Percentiles rank a stretch among this genome's conserved stretches.
phyloP scores from a whole-genome alignment of 2,329 filamentous ascomycete species.

The Fusarium sp. region DNA sequence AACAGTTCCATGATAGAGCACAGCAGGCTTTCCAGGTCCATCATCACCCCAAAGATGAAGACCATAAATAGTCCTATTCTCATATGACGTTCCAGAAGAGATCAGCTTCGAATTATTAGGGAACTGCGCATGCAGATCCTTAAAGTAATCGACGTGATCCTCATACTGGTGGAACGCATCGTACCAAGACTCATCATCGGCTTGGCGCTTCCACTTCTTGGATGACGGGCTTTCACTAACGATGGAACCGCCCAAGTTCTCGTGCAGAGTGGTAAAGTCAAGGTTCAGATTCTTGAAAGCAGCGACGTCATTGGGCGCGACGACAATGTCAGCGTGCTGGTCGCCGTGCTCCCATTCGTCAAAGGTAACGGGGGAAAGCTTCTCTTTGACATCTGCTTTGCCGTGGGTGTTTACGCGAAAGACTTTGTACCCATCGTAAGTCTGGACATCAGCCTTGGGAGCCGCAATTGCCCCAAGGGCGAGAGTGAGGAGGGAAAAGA shows the following conservation, averaged over 20 bases:
- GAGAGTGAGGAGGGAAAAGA: constrained; percentile 33
- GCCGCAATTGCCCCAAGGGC: constrained; percentile 32
- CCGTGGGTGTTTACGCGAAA: constrained; percentile 59
- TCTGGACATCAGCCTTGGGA: constrained; percentile 29
- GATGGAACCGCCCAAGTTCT: constrained; percentile 48
- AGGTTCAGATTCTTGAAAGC: constrained; percentile 47
- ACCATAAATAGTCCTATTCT: constrained; percentile 67
- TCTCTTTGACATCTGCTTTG: constrained; percentile 51
- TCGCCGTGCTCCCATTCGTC: constrained; percentile 38
- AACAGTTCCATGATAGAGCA: constrained; percentile 63
- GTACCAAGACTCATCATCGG: constrained; percentile 56
- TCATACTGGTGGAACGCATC: constrained; percentile 62
- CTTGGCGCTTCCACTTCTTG: constrained; percentile 43
- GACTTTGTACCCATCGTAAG: constrained; percentile 52
- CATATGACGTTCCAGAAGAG: constrained; percentile 56
- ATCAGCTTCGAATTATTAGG: constrained; percentile 60
- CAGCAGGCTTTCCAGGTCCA: constrained; percentile 59
- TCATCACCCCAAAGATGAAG: constrained; percentile 60
- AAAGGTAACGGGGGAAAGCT: constrained; percentile 45
- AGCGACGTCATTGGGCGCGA: constrained; percentile 46
- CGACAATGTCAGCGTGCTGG: constrained; percentile 48
- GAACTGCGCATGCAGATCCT: constrained; percentile 55
- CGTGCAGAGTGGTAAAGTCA: constrained; percentile 46
- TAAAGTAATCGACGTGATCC: constrained; percentile 61
- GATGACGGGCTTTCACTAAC: constrained; percentile 40